These are phyloP conservation scores for Daldinia loculata DNA, from an alignment of 495 filamentous ascomycete species.

Conservation along the genomic window DNA sequence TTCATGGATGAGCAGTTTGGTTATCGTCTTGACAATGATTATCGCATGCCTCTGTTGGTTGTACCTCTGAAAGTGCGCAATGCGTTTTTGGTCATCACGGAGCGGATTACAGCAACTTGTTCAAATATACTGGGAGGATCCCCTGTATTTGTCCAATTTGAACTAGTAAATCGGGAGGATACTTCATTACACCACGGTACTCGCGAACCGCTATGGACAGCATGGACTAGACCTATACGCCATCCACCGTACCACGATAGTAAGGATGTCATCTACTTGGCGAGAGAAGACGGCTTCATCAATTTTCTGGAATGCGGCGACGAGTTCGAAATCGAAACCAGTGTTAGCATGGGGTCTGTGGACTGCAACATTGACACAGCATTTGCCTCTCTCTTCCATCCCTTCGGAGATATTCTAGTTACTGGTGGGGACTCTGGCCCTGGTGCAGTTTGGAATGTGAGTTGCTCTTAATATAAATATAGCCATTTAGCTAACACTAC, in stretches of 20 bases:
- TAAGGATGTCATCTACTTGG: constrained; percentile 78
- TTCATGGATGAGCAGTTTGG: constrained; percentile 54
- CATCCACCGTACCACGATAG: constrained; percentile 63
- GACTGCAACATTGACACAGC: constrained; percentile 69
- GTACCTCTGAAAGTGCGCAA: constrained; percentile 72
- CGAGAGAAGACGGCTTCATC: constrained; percentile 80
- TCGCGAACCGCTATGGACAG: constrained; percentile 58
- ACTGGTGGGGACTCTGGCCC: constrained; percentile 83
- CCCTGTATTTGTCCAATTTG: constrained; percentile 52
- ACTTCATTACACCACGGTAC: constrained; percentile 53
- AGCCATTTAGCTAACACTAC: constrained; percentile 28
- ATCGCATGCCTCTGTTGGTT: constrained; percentile 70
- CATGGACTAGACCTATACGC: constrained; percentile 78
- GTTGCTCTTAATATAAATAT: constrained; percentile 36
- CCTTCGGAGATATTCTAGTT: constrained; percentile 77
- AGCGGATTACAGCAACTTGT: constrained; percentile 66
- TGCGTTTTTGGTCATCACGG: constrained; percentile 71
- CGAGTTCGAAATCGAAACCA: constrained; percentile 57
- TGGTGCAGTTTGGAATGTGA: constrained; percentile 78
- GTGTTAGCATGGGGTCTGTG: constrained; percentile 65
- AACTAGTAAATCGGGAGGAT: constrained; percentile 41
- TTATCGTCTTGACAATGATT: constrained; percentile 64
- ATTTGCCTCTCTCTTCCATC: constrained; percentile 64
- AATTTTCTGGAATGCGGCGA: constrained; percentile 71
- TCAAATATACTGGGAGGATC: constrained; percentile 63